These are phyloP conservation scores for Alloteropsis angusta DNA, from an alignment of 202 grass and related monocot species.

Conservation along the genomic window DNA sequence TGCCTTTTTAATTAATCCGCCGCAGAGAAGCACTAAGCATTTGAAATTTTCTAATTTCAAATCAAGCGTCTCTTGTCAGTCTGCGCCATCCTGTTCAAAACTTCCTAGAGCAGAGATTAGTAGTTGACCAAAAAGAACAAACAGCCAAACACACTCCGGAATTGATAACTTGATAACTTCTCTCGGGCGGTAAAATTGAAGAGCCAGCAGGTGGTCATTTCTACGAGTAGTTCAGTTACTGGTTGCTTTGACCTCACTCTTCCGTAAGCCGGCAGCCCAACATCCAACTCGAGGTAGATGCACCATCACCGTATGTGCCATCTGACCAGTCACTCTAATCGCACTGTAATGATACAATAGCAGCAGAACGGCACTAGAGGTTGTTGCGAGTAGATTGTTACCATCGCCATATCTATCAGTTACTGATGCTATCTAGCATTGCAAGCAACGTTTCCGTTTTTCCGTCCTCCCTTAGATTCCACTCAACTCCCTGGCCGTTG, in stretches of 20 bases:
- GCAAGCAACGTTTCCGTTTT: constrained; percentile 26
- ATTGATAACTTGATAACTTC: background rate
- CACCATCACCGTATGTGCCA: background rate
- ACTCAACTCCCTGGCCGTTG: background rate
- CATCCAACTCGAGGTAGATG: constrained; percentile 17
- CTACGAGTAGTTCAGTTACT: background rate
- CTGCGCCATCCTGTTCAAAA: constrained; percentile 8
- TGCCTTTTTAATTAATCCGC: background rate
- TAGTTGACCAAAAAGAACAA: background rate
- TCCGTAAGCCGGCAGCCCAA: background rate
- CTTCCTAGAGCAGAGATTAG: background rate
- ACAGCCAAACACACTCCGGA: background rate
- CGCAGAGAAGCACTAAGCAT: background rate
- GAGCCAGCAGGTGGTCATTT: background rate
- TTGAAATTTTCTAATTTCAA: background rate
- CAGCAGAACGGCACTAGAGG: background rate
- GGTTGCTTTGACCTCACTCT: constrained; percentile 31
- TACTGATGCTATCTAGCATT: constrained; percentile 13
- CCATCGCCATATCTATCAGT: background rate
- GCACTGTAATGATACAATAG: background rate
- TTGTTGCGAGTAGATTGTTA: constrained; percentile 4
- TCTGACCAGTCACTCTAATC: background rate
- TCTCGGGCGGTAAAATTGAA: background rate
- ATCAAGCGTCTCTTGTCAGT: background rate
- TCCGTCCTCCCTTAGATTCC: background rate